Evolutionary conservation across 192 early-diverging fungal species (phyloP), one percentile per base, ranked within the genome.

Genomic region (Linnemannia schmuckeri): DNA sequence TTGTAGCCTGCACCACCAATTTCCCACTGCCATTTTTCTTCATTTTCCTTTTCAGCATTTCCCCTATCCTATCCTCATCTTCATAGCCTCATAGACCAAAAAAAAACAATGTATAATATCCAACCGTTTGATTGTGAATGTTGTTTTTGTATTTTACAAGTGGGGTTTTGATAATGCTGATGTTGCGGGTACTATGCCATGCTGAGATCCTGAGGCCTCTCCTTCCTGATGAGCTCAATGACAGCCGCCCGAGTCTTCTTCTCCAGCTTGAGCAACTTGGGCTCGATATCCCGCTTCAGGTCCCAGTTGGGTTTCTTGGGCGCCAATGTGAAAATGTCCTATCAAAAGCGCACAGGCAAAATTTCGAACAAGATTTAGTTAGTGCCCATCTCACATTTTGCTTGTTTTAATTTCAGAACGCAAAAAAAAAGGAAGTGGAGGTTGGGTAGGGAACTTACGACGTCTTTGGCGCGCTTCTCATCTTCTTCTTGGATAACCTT

Each of bases 221-320:
- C 85, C 68, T 89, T 89, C 85, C 97, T 92, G 73, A 98, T 96
- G 69, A 96, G 75, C 47, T 98, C 93, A 15, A 95, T 93, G 37
- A 97, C 91, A 5, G 95, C 93, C 8, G 88, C 82, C 42, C 96
- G 90, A 18, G 96, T 97, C 70, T 85, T 90, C 47, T 91, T 90
- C 74, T 97, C 95, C 52, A 98, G 87, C 72, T 90, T 92, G 24
- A 92, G 92, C 74, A 97, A 76, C 78, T 94, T 95, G 44, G 91
- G 93, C 77, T 97, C 94, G 30, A 98, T 89, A 88, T 97, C 97
- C 38, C 95, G 90, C 80, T 96, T 97, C 71, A 98, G 82, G 87
- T 98, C 97, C 96, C 95, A 97, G 81, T 98, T 97, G 5, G 97
- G 92, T 44, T 95, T 96, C 78, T 93, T 94, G 8, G 97, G 96